Evolutionary conservation across 192 early-diverging fungal species (phyloP).

Genomic region (Lobosporangium transversale): DNA sequence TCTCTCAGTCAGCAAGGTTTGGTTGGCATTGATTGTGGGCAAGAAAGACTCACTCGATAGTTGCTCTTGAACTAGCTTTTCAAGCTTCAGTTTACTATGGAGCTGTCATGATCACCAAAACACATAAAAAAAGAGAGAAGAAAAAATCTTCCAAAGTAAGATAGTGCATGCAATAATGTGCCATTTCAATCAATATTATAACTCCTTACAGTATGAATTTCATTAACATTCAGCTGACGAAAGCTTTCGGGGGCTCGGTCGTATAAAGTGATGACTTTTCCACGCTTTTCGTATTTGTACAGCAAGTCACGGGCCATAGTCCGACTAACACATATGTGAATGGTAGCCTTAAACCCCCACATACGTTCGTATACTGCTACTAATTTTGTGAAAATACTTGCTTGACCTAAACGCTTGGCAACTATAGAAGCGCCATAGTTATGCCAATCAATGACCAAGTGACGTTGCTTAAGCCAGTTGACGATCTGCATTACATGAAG

Average conservation of each 20-base stretch:
- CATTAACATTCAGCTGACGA: conserved; percentile 62
- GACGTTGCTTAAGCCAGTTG: conserved; percentile 68
- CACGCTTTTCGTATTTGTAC: conserved; percentile 68
- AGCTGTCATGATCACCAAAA: conserved; percentile 42
- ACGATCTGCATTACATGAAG: conserved; percentile 79
- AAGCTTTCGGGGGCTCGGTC: conserved; percentile 89
- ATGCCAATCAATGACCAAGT: conserved; percentile 96
- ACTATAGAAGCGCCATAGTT: conserved; percentile 95
- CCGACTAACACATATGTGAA: conserved; percentile 88
- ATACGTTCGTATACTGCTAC: conserved; percentile 64
- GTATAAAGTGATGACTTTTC: conserved; percentile 78
- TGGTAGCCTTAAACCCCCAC: conserved; percentile 73
- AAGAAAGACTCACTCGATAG: conserved; percentile 52
- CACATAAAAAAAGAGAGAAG: neutral
- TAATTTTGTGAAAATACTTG: conserved; percentile 50
- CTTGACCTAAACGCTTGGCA: conserved; percentile 70
- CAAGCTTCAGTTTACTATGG: conserved; percentile 52
- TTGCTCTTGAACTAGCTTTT: conserved; percentile 55
- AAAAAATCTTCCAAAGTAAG: neutral
- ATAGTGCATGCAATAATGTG: neutral
- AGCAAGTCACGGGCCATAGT: conserved; percentile 79
- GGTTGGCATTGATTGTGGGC: conserved; percentile 27
- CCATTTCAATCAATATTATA: neutral
- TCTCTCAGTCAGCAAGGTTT: conserved; percentile 60
- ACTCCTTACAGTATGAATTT: conserved; percentile 72